Conservation (phyloP, 1,284 basidiomycete species). For the Apiotrichum montevideense region DNA sequence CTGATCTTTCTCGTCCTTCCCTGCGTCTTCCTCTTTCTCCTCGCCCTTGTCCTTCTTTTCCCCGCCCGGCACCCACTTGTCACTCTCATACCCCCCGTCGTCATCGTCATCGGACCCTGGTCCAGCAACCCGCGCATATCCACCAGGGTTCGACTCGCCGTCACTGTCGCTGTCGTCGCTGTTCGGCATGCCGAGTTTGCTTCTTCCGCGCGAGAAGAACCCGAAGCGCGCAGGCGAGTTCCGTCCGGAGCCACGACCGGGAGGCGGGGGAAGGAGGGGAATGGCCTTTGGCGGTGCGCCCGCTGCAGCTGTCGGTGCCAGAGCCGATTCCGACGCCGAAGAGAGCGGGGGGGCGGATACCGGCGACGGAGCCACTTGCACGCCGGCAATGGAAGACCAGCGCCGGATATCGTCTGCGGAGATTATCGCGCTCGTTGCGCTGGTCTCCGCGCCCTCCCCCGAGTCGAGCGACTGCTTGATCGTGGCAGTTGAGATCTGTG, state of each 20-base stretch:
- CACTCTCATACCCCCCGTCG: slow-evolving; percentile 23
- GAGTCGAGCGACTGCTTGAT: slow-evolving; percentile 15
- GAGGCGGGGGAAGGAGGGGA: slow-evolving; percentile 33
- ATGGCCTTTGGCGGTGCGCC: slow-evolving; percentile 17
- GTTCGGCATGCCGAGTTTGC: slow-evolving; percentile 1
- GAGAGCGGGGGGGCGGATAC: not conserved
- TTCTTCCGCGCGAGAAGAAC: slow-evolving; percentile 32
- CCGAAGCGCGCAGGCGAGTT: slow-evolving; percentile 14
- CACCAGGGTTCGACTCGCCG: slow-evolving; percentile 5
- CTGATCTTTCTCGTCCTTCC: slow-evolving; percentile 3
- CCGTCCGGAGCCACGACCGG: slow-evolving; percentile 5
- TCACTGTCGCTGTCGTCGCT: slow-evolving; percentile 14
- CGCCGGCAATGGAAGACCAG: slow-evolving; percentile 32
- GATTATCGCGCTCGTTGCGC: slow-evolving; percentile 17
- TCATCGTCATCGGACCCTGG: slow-evolving; percentile 29
- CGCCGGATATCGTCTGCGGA: slow-evolving; percentile 28
- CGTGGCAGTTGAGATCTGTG: slow-evolving; percentile 3
- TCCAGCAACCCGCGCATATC: slow-evolving; percentile 28
- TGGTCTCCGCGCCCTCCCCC: slow-evolving; percentile 31
- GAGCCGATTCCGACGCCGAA: not conserved
- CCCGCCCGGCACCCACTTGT: slow-evolving; percentile 9
- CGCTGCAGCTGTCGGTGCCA: slow-evolving; percentile 3
- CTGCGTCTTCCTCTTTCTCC: not conserved
- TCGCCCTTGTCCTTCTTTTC: slow-evolving; percentile 3
- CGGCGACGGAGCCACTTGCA: slow-evolving; percentile 9